A percentile compares a stretch with the other conserved stretches of the same genome.
These are phyloP conservation scores for Pichia scutulata DNA, from an alignment of 805 yeast species.

Conservation along the genomic window DNA sequence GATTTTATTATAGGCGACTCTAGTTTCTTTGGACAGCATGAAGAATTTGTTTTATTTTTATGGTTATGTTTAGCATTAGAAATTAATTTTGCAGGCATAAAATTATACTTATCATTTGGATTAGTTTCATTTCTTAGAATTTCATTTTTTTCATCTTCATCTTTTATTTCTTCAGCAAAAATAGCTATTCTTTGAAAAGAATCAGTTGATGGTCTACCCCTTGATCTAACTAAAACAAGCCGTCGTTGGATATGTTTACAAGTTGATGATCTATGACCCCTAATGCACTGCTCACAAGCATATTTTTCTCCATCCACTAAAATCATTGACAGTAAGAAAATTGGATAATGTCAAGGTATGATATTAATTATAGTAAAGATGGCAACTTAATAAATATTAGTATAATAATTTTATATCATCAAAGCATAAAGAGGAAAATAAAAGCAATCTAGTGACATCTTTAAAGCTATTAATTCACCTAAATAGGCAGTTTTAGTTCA, in stretches of 20 bases:
- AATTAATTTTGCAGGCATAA: slow-evolving; percentile 1
- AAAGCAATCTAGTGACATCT: not conserved
- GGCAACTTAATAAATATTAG: too few species aligned
- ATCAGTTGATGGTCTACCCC: slow-evolving; percentile 75
- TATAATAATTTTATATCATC: not conserved
- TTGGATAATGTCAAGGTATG: not conserved
- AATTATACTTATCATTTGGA: not conserved
- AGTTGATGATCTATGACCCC: slow-evolving; percentile 87
- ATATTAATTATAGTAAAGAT: not conserved
- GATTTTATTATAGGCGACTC: not conserved
- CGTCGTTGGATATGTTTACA: slow-evolving; percentile 80
- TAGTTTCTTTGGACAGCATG: not conserved
- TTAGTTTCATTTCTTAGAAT: not conserved
- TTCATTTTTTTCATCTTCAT: slow-evolving; percentile 1
- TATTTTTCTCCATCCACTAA: slow-evolving; percentile 71
- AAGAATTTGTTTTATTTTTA: not conserved
- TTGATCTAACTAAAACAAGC: slow-evolving; percentile 75
- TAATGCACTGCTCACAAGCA: slow-evolving; percentile 79
- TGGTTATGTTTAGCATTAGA: not conserved
- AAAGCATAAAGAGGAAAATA: not conserved
- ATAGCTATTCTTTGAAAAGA: slow-evolving; percentile 55
- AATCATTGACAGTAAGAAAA: slow-evolving; percentile 33
- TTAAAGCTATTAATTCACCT: not conserved
- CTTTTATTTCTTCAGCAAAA: slow-evolving; percentile 34
- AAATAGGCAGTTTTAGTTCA: not conserved